Evolutionary conservation across 2,329 filamentous ascomycete species (phyloP).

Genomic region (Thelonectria olida): DNA sequence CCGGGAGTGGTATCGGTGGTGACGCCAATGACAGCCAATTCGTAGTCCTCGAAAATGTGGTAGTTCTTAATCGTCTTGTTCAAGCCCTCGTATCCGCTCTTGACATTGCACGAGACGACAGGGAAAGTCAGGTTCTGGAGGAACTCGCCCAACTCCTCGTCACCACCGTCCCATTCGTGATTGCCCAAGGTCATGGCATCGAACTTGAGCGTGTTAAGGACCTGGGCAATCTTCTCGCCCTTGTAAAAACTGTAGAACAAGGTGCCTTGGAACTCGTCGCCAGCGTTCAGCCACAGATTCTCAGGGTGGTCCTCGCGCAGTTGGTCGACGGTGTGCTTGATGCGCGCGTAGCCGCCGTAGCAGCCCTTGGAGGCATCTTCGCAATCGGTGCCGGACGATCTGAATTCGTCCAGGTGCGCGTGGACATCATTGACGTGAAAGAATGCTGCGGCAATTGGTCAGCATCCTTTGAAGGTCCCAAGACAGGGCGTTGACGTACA

Average conservation of each 20-base stretch:
- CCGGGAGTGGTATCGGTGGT: conserved; percentile 67
- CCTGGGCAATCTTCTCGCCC: conserved; percentile 74
- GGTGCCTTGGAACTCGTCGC: conserved; percentile 77
- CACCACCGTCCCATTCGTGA: conserved; percentile 73
- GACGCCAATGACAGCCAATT: conserved; percentile 70
- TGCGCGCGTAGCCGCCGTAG: conserved; percentile 71
- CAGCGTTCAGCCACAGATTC: conserved; percentile 70
- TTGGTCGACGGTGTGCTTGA: conserved; percentile 68
- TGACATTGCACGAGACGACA: conserved; percentile 69
- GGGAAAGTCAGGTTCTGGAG: conserved; percentile 72
- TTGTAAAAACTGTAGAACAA: conserved; percentile 74
- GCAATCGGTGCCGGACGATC: conserved; percentile 70
- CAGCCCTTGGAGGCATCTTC: conserved; percentile 64
- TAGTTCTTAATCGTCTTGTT: conserved; percentile 73
- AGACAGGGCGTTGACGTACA: conserved; percentile 43
- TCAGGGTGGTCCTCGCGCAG: conserved; percentile 66
- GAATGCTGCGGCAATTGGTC: conserved; percentile 55
- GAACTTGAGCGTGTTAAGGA: conserved; percentile 71
- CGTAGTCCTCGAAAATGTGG: conserved; percentile 69
- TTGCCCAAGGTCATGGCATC: conserved; percentile 75
- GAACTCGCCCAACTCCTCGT: conserved; percentile 69
- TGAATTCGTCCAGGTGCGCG: conserved; percentile 71
- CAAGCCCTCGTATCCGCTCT: conserved; percentile 66
- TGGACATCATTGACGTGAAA: conserved; percentile 78
- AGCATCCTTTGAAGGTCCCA: background rate